Conservation (phyloP, 2,329 filamentous ascomycete species). For the Aureobasidium sp. region DNA sequence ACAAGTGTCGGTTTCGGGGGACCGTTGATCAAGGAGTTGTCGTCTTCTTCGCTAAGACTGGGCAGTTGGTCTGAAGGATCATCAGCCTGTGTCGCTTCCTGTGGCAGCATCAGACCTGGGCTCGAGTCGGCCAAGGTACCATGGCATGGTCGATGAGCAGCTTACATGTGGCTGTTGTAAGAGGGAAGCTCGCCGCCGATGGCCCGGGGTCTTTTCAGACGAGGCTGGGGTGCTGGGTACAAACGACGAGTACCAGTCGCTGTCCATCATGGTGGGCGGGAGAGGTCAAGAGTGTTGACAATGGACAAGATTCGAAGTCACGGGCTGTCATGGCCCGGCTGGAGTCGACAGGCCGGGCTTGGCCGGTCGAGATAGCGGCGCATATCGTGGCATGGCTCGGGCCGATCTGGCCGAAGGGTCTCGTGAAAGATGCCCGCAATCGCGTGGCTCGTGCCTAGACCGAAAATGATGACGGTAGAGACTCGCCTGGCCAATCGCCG, state of each 20-base stretch:
- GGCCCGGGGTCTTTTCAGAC: slow-evolving; percentile 43
- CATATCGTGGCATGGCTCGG: neutral
- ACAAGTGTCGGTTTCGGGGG: slow-evolving; percentile 59
- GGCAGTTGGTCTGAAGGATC: slow-evolving; percentile 48
- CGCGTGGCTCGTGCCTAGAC: neutral
- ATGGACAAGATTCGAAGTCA: neutral
- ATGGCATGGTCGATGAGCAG: slow-evolving; percentile 22
- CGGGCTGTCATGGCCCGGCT: neutral
- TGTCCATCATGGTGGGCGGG: slow-evolving; percentile 42
- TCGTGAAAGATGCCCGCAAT: neutral
- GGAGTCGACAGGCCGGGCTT: neutral
- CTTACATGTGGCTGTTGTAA: slow-evolving; percentile 47
- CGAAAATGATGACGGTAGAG: neutral
- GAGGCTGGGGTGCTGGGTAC: slow-evolving; percentile 51
- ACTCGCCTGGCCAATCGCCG: neutral
- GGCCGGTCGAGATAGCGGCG: neutral
- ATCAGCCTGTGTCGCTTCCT: slow-evolving; percentile 50
- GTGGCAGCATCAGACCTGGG: slow-evolving; percentile 33
- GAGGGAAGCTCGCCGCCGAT: slow-evolving; percentile 61
- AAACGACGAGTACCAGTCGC: slow-evolving; percentile 70
- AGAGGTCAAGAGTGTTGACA: neutral
- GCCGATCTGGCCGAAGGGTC: neutral
- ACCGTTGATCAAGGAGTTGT: slow-evolving; percentile 40
- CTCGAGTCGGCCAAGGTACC: slow-evolving; percentile 19
- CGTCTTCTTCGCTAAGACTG: slow-evolving; percentile 50